Base-by-base conservation (phyloP, 306 rosid genomes). In the Pterocarpus macrocarpus region DNA sequence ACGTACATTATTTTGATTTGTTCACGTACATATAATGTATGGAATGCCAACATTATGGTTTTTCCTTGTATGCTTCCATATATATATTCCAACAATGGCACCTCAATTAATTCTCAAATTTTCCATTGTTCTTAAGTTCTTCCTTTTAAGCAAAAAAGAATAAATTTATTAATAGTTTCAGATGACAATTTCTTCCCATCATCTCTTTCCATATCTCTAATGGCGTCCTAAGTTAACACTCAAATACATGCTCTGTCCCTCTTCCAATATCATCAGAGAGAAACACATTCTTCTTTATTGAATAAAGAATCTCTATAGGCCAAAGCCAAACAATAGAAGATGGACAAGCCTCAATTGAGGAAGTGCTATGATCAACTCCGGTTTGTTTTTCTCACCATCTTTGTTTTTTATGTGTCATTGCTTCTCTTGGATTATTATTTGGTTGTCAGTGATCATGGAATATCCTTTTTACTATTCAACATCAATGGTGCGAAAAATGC, bases 311-410 rank as follows among this genome's bases (percentile, higher is more conserved):
- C 49, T 30, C 34, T 44, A 35, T 53, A 55, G 28, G 61, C 9
- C 28, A 41, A 66, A 59, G 1, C 41, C 62, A 79, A 63, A 17
- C 61, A 68, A 68, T 64, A 57, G 28, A 79, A 41, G 36, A 85
- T 74, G 87, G 73, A 78, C 22, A 83, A 58, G 72, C 6, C 47
- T 9, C 32, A 34, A 0, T 69, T 68, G 68, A 45, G 15, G 62
- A 89, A 77, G 64, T 61, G 53, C 85, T 81, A 7, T 32, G 75
- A 62, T 61, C 84, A 64, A 57, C 41, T 87, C 66, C 74, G 91
- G 91, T 90, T 84, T 76, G 87, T 87, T 68, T 75, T 84, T 13
- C 71, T 83, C 36, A 50, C 66, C 8, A 69, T 73, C 52, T 69
- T 84, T 69, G 3, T 84, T 12, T 50, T 76, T 2, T 81, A 70